Evolutionary conservation across 305 asterid genomes (phyloP).

Genomic region (Striga hermonthica): DNA sequence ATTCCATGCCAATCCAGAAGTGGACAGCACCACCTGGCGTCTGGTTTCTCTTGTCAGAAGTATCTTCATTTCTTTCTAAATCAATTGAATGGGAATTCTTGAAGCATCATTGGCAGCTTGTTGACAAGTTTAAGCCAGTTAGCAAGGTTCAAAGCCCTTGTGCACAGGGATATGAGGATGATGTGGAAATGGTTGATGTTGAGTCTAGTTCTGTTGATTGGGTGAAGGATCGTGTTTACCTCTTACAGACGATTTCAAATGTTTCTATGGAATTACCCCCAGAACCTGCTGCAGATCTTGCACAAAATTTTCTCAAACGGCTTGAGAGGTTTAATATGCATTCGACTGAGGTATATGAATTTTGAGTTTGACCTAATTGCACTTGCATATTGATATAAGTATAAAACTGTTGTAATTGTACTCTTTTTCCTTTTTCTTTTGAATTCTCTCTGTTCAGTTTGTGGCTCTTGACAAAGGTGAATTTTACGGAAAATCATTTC

Average conservation of each 20-base stretch:
- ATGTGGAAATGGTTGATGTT: constrained; percentile 44
- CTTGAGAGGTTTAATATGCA: constrained; percentile 87
- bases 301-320: constrained; percentile 70
- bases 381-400: constrained; percentile 6
- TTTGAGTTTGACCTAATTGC: constrained; percentile 19
- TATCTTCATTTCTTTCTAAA: constrained; percentile 71
- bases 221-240: constrained; percentile 85
- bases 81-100: constrained; percentile 90
- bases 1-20: constrained; percentile 58
- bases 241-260: constrained; percentile 85
- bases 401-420: neutral
- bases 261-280: constrained; percentile 77
- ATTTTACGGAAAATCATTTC: constrained; percentile 13
- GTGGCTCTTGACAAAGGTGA: constrained; percentile 10
- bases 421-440: neutral
- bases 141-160: constrained; percentile 41
- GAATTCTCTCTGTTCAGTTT: neutral
- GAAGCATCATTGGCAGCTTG: constrained; percentile 80
- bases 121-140: constrained; percentile 60
- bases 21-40: constrained; percentile 97
- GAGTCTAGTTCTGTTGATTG: constrained; percentile 67
- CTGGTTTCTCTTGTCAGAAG: constrained; percentile 88
- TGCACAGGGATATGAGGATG: constrained; percentile 36
- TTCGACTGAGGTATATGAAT: constrained; percentile 74
- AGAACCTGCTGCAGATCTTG: constrained; percentile 86